Base-by-base conservation (phyloP, 2,329 filamentous ascomycete genomes). In the Paecilomyces formosus region DNA sequence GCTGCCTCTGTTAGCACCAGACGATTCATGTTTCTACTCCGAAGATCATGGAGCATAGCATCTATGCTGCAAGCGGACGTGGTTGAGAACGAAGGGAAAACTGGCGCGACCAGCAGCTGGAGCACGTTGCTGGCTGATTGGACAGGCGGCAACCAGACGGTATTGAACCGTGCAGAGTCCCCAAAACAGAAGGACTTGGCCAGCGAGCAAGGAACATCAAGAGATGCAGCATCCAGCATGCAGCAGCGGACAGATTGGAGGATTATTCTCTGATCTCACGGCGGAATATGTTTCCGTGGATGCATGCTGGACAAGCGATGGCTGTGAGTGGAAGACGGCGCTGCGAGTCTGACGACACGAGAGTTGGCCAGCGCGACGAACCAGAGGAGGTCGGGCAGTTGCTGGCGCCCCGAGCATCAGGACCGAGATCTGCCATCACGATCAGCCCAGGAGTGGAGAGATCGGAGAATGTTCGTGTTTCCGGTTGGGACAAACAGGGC, bases 111-210 rank as follows among this genome's bases (percentile, higher is more conserved):
- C 52, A 51, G 53, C 58, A 50, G 50, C 22, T 26, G 13, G 55
- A 18, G 59, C 59, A 61, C 59, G 59, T 61, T 61, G 55, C 15
- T 9, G 57, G 55, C 49, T 52, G 59, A 61, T 61, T 61, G 59
- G 59, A 50, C 50, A 39, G 18, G 31, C n/a, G 30, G 28, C 45
- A 45, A 35, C 39, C 54, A 57, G 52, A 53, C 35, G 33, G 35
- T 13, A 30, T 28, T 55, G 56, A 18, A 53, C 53, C 49, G 24
- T 15, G 22, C 18, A 28, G 12, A 21, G n/a, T 2, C 15, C 22
- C 50, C 26, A 9, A 26, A 21, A 15, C 50, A 52, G 50, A 24
- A 52, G 18, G 18, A 24, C 26, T 28, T 45, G n/a, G 39, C 39
- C 15, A 18, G 4, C n/a, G 6, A 45, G 18, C n/a, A 6, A 18